These are phyloP conservation scores for Kokia cookei DNA, from an alignment of 441 rosid genomes.

Conservation along the genomic window DNA sequence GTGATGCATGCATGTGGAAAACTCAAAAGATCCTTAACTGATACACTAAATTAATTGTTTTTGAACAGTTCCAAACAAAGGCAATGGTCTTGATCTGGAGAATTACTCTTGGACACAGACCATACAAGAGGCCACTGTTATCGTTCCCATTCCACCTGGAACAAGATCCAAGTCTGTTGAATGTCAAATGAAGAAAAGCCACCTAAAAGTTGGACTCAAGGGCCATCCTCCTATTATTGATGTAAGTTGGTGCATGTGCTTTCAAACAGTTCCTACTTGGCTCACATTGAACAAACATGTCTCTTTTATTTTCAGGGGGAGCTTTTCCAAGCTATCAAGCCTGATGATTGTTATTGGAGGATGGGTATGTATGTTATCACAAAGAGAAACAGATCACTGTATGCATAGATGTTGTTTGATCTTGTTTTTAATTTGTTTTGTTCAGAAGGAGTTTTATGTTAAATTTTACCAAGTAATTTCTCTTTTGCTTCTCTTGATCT, in stretches of 20 bases:
- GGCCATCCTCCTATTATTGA: constrained; percentile 84
- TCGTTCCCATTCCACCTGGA: constrained; percentile 73
- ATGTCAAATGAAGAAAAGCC: constrained; percentile 82
- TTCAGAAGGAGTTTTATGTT: background rate
- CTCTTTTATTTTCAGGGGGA: constrained; percentile 54
- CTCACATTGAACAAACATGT: background rate
- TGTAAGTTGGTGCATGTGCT: constrained; percentile 36
- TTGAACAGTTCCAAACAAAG: constrained; percentile 70
- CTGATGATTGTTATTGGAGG: constrained; percentile 93
- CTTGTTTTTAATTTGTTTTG: background rate
- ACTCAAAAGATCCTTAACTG: no score
- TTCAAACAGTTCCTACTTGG: background rate
- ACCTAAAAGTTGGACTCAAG: constrained; percentile 84
- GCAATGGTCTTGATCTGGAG: constrained; percentile 90
- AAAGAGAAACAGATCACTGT: background rate
- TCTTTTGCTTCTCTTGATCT: background rate
- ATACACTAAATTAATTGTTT: background rate
- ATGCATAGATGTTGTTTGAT: background rate
- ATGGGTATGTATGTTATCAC: constrained; percentile 42
- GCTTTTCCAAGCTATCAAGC: constrained; percentile 56
- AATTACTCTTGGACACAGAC: constrained; percentile 86
- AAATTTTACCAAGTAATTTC: background rate
- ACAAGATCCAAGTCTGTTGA: constrained; percentile 66
- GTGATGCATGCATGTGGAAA: no score
- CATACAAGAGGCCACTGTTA: constrained; percentile 71